Evolutionary conservation across 495 filamentous ascomycete species (phyloP).

Genomic region (Aspergillus biplanus): DNA sequence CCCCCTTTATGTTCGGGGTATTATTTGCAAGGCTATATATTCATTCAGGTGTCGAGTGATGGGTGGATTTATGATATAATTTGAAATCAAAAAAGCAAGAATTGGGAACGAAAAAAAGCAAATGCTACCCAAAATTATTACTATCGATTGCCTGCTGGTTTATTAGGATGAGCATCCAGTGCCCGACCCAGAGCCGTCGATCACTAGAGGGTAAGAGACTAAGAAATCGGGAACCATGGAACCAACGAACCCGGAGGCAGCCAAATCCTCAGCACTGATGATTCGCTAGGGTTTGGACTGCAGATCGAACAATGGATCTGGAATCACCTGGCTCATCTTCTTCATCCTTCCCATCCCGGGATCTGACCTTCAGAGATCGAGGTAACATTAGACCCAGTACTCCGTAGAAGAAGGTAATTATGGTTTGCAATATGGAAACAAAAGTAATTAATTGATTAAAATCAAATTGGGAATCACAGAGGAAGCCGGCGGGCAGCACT

Average conservation of each 20-base stretch:
- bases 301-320: too few species aligned
- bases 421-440: conserved; percentile 3
- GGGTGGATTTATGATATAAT: conserved; percentile 17
- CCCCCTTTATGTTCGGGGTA: conserved; percentile 5
- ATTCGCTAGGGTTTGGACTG: too few species aligned
- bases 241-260: background rate
- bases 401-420: background rate
- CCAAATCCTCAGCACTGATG: too few species aligned
- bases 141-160: too few species aligned
- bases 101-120: background rate
- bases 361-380: too few species aligned
- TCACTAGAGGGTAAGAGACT: background rate
- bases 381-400: too few species aligned
- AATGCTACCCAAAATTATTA: background rate
- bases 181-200: background rate
- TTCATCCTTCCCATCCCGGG: too few species aligned
- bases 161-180: background rate
- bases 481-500: background rate
- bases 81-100: conserved; percentile 3
- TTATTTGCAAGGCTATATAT: conserved; percentile 11
- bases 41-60: conserved; percentile 6
- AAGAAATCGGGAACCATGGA: background rate
- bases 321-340: too few species aligned
- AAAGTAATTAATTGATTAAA: conserved; percentile 10
- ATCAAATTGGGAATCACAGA: conserved; percentile 32